Percentiles rank a stretch among this genome's conserved stretches.
phyloP scores from a whole-genome alignment of 495 filamentous ascomycete species.

The Elasticomyces elasticus region DNA sequence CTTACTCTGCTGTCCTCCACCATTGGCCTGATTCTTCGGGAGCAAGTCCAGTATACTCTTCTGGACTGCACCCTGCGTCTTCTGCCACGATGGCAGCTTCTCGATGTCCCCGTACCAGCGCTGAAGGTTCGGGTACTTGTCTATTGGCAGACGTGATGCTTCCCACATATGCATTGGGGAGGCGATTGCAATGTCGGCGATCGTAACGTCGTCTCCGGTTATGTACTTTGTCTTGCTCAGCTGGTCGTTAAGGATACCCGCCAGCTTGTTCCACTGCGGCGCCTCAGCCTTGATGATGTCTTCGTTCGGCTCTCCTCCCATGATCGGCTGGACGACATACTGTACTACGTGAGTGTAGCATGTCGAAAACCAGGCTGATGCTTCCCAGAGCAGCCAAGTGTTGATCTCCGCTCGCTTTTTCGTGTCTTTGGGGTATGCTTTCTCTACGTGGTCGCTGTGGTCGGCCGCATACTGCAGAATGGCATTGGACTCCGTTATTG shows the following conservation, averaged over 20 bases:
- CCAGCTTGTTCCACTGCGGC: conserved; percentile 23
- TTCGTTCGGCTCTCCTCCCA: conserved; percentile 24
- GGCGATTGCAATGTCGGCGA: conserved; percentile 32
- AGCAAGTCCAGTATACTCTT: conserved; percentile 18
- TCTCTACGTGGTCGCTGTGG: conserved; percentile 8
- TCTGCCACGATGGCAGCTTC: conserved; percentile 28
- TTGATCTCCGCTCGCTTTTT: conserved; percentile 27
- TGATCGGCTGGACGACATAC: conserved; percentile 29
- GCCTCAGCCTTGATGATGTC: conserved; percentile 22
- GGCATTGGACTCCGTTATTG: conserved; percentile 31
- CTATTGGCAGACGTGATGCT: conserved; percentile 24
- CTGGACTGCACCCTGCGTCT: conserved; percentile 31
- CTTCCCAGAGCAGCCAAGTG: conserved; percentile 32
- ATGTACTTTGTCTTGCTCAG: conserved; percentile 29
- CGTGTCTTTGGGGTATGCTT: conserved; percentile 26
- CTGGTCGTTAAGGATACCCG: conserved; percentile 27
- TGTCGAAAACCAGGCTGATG: conserved; percentile 25
- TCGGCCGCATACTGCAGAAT: conserved; percentile 32
- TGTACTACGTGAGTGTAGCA: conserved; percentile 32
- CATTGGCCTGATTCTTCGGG: neutral
- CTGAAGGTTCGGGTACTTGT: conserved; percentile 27
- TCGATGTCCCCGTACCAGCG: conserved; percentile 30
- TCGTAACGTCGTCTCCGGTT: conserved; percentile 28
- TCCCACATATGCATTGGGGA: conserved; percentile 29
- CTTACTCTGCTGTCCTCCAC: neutral